A percentile compares a stretch with the other conserved stretches of the same genome.
Evolutionary conservation across 352 stramenopile genomes (phyloP).

Genomic region (Globisporangium irregulare): DNA sequence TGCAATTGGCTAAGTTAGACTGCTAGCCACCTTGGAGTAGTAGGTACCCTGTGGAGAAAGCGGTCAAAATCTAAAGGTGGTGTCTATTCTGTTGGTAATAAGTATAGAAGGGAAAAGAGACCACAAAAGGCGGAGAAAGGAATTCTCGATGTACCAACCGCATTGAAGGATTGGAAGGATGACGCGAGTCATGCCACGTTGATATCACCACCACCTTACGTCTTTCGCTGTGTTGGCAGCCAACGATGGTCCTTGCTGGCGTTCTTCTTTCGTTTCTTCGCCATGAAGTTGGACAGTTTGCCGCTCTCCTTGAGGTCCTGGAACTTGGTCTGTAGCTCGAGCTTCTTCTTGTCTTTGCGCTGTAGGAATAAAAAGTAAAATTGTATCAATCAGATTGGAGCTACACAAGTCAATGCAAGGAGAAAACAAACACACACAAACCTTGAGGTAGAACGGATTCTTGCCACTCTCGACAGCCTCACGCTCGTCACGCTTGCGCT

Average conservation of each 20-base stretch:
- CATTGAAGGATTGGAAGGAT: neutral
- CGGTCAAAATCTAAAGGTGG: neutral
- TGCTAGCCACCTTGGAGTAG: neutral
- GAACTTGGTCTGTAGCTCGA: constrained; percentile 90
- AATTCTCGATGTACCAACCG: constrained; percentile 1
- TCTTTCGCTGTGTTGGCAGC: constrained; percentile 83
- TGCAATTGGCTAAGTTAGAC: neutral
- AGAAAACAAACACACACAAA: constrained; percentile 14
- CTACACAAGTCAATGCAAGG: constrained; percentile 3
- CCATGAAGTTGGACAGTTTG: constrained; percentile 91
- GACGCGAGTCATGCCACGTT: neutral
- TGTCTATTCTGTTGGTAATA: constrained; percentile 15
- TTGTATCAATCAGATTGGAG: neutral
- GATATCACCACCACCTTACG: constrained; percentile 7
- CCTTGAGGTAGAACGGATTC: constrained; percentile 90
- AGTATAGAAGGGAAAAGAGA: neutral
- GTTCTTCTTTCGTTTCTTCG: constrained; percentile 93
- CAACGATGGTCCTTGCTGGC: constrained; percentile 91
- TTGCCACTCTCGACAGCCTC: constrained; percentile 89
- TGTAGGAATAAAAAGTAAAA: constrained; percentile 21
- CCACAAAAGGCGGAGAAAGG: neutral
- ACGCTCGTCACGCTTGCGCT: constrained; percentile 85
- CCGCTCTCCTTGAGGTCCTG: constrained; percentile 86
- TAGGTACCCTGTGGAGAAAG: neutral
- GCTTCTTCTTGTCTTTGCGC: constrained; percentile 90